A percentile compares a stretch with the other conserved stretches of the same genome.
Evolutionary conservation across 2,329 filamentous ascomycete species (phyloP).

Genomic region (Venturia effusa): DNA sequence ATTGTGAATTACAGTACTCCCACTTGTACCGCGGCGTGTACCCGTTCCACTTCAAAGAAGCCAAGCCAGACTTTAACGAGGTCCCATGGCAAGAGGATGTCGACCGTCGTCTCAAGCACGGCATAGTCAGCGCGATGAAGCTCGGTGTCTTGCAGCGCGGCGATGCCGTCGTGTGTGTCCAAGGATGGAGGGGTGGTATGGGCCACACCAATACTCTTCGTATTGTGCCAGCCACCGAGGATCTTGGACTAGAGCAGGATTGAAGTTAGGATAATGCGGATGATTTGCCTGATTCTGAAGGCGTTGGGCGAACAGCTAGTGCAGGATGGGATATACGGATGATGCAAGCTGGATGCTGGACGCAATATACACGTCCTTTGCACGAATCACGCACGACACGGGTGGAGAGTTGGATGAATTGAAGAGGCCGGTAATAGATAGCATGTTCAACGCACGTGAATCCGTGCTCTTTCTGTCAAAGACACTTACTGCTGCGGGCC

Average conservation of each 20-base stretch:
- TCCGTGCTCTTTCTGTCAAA: background rate
- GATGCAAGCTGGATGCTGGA: background rate
- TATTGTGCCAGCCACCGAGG: constrained; percentile 39
- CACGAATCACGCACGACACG: background rate
- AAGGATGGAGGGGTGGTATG: constrained; percentile 87
- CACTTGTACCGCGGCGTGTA: constrained; percentile 98
- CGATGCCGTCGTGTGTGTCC: constrained; percentile 71
- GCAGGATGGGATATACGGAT: background rate
- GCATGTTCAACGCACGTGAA: background rate
- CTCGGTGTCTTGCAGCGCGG: constrained; percentile 64
- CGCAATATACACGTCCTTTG: background rate
- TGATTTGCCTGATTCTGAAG: background rate
- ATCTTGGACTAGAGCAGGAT: constrained; percentile 38
- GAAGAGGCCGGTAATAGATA: background rate
- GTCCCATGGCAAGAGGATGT: constrained; percentile 99
- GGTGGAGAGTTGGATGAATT: background rate
- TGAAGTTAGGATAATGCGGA: background rate
- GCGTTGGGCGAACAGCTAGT: background rate
- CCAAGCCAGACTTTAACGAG: constrained; percentile 87
- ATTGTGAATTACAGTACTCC: constrained; percentile 46
- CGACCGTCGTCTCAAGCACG: constrained; percentile 95
- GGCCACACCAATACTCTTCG: constrained; percentile 75
- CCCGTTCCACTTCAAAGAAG: constrained; percentile 87
- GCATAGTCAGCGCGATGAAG: constrained; percentile 74
- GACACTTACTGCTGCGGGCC: background rate